Percentiles rank a stretch among this genome's conserved stretches.
phyloP scores from a whole-genome alignment of 805 yeast species.

The Komagataella phaffii region DNA sequence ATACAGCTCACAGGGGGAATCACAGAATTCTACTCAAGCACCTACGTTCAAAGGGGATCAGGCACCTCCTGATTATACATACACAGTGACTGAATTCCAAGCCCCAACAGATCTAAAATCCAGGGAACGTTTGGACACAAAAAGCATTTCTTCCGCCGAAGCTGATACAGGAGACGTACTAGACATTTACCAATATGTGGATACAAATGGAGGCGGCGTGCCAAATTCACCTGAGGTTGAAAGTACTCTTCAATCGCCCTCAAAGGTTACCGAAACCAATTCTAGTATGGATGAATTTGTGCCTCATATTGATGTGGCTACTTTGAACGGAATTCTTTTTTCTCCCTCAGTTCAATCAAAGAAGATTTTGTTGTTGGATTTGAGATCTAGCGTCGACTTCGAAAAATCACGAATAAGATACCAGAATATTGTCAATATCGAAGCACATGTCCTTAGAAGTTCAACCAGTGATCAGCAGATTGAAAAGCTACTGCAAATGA shows the following conservation, averaged over 20 bases:
- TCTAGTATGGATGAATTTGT: background rate
- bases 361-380: slow-evolving; percentile 22
- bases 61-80: background rate
- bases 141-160: background rate
- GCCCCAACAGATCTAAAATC: background rate
- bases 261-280: background rate
- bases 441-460: slow-evolving; percentile 17
- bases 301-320: slow-evolving; percentile 5
- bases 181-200: background rate
- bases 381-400: slow-evolving; percentile 20
- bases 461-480: slow-evolving; percentile 8
- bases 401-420: slow-evolving; percentile 22
- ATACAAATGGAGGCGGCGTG: background rate
- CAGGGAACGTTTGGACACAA: background rate
- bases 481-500: slow-evolving; percentile 14
- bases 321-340: slow-evolving; percentile 5
- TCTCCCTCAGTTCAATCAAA: slow-evolving; percentile 2
- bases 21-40: background rate
- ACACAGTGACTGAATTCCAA: background rate
- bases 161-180: background rate
- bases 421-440: slow-evolving; percentile 23
- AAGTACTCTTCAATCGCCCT: background rate
- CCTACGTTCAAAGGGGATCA: background rate
- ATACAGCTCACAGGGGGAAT: background rate
- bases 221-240: background rate